A percentile compares a stretch with the other conserved stretches of the same genome.
Conservation (phyloP, 352 stramenopile genomes). For the Pythium oligandrum region DNA sequence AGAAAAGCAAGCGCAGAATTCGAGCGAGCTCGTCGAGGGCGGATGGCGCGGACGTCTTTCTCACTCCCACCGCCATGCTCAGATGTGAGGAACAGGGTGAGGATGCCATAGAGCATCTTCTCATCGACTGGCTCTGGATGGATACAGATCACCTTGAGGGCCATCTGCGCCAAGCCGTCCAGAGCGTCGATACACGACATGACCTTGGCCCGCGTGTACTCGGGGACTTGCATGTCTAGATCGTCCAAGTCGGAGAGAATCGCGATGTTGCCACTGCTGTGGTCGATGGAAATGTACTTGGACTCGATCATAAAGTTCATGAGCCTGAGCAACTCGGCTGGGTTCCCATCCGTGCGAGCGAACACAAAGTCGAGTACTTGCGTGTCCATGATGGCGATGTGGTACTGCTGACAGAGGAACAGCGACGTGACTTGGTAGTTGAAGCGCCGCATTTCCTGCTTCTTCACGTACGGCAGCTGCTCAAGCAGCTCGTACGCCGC, state of each 20-base stretch:
- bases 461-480: constrained; percentile 26
- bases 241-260: constrained; percentile 73
- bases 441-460: constrained; percentile 53
- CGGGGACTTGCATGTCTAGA: constrained; percentile 65
- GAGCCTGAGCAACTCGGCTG: constrained; percentile 57
- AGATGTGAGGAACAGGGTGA: constrained; percentile 34
- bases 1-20: constrained; percentile 36
- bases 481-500: constrained; percentile 40
- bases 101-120: constrained; percentile 45
- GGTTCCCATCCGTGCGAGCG: constrained; percentile 59
- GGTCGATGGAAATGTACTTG: constrained; percentile 58
- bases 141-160: constrained; percentile 63
- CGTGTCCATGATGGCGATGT: constrained; percentile 81
- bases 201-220: constrained; percentile 65
- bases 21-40: constrained; percentile 33
- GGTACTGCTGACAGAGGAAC: constrained; percentile 71
- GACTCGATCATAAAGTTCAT: constrained; percentile 65
- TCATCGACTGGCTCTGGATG: constrained; percentile 62
- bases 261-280: constrained; percentile 35
- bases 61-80: constrained; percentile 29
- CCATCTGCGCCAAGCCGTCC: constrained; percentile 46
- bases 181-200: constrained; percentile 64
- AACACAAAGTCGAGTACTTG: constrained; percentile 75
- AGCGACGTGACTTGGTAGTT: constrained; percentile 63
- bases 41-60: constrained; percentile 23